Evolutionary conservation across 2,329 filamentous ascomycete species (phyloP), one percentile per base, ranked within the genome.

Genomic region (Aureobasidium sp.): DNA sequence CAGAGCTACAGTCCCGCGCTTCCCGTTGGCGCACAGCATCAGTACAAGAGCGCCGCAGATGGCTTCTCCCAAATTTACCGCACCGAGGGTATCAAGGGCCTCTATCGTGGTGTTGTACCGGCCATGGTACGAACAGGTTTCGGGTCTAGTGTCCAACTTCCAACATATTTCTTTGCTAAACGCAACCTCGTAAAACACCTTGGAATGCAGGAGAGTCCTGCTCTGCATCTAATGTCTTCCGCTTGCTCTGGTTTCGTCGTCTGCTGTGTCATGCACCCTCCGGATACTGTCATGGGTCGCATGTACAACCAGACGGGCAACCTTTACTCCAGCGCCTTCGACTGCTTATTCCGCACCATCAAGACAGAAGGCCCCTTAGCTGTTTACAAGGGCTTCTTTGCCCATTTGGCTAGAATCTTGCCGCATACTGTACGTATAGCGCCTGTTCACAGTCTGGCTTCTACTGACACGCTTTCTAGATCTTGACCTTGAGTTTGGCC

Each of bases 221-320:
- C 89, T 48, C 78, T 99, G 70, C 94, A 99, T 74, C 79, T 99
- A 67, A 83, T 90, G 41, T 96, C 91, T 74, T 96, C 91, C 69
- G 87, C 93, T 5, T 87, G 85, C 41, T 96, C 91, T 70, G 94
- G 94, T 0, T 96, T 99, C 70, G 94, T 96, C 14, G 94, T 99
- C 20, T 99, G 94, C 79, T 90, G 90, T 69, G 87, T 97, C 66
- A 99, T 99, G 94, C 94, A 99, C 72, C 94, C 94, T 60, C 94
- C 94, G 84, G 94, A 99, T 75, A 99, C 94, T 5, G 90, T 99
- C 77, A 99, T 99, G 94, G 94, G 91, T 65, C 88, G 94, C 65
- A 87, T 99, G 81, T 99, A 99, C 81, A 99, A 99, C 79, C 94
- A 99, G 75, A 96, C 92, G 65, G 94, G 94, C 58, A 96, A 97